Evolutionary conservation across 1,284 basidiomycete genomes (phyloP).

Genomic region (Moesziomyces parantarcticus): DNA sequence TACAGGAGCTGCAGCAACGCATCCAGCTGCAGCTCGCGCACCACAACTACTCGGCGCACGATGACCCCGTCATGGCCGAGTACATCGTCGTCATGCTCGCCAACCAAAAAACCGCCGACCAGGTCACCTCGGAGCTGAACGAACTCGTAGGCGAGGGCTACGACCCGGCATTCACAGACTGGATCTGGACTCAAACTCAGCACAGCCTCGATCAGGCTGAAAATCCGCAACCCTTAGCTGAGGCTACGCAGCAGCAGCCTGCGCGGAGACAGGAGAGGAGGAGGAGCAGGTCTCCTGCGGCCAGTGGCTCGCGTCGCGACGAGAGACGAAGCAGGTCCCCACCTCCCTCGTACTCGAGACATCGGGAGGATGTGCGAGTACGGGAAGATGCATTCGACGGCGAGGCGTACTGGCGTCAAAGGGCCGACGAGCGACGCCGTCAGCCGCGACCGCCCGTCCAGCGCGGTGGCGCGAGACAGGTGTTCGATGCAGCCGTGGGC

Average conservation of each 20-base stretch:
- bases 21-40: slow-evolving; percentile 55
- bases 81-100: slow-evolving; percentile 68
- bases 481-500: slow-evolving; percentile 21
- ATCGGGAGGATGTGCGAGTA: background rate
- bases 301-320: slow-evolving; percentile 1
- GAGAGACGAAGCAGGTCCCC: slow-evolving; percentile 13
- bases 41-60: slow-evolving; percentile 47
- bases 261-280: background rate
- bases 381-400: slow-evolving; percentile 24
- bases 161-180: slow-evolving; percentile 49
- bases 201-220: slow-evolving; percentile 6
- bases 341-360: background rate
- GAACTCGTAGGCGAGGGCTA: slow-evolving; percentile 65
- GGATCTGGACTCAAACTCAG: slow-evolving; percentile 57
- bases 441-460: slow-evolving; percentile 20
- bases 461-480: slow-evolving; percentile 8
- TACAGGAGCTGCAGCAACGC: slow-evolving; percentile 42
- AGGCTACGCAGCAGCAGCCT: background rate
- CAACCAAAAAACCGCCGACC: slow-evolving; percentile 60
- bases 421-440: slow-evolving; percentile 22
- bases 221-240: background rate
- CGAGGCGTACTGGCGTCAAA: slow-evolving; percentile 23
- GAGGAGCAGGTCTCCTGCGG: slow-evolving; percentile 12
- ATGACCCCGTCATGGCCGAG: slow-evolving; percentile 64
- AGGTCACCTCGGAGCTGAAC: slow-evolving; percentile 61